Evolutionary conservation across 208 protist species (phyloP), one percentile per base, ranked within the genome.

Genomic region (Acanthamoeba healyi): DNA sequence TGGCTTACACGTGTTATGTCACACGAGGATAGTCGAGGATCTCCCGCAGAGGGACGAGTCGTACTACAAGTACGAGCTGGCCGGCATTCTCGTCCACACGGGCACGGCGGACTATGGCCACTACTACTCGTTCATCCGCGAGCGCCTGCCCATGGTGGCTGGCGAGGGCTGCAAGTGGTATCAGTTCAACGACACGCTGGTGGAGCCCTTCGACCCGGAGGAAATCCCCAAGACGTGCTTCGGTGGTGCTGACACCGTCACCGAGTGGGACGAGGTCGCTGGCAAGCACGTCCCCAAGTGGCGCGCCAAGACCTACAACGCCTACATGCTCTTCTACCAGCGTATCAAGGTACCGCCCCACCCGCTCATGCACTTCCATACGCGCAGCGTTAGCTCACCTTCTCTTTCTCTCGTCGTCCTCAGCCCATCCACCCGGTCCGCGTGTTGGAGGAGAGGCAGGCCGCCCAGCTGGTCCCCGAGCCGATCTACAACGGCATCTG

Each of bases 111-210:
- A 98, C 32, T 84, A 65, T 29, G 97, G 97, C 22, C 97, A 98
- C 67, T 98, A 98, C 93, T 97, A 97, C 29, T 96, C 97, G 24
- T 96, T 97, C 54, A 97, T 97, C 10, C 87, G 95, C n/a, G 38
- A 92, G 29, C 79, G 65, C 42, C 22, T 81, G 36, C 70, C 74
- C 29, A 46, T 34, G n/a, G 40, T 10, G 46, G 95, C 67, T 22
- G 32, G 19, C 29, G 36, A 22, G 6, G 87, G 24, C 63, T 86
- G 34, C 58, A 56, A 58, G 54, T 96, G 95, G 95, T 96, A 95
- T 34, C 94, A 97, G 82, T 96, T 96, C n/a, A 96, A 96, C 51
- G 96, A 97, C 81, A 94, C 94, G 14, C 51, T 51, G 9, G 93
- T 96, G 6, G 44, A 61, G 42, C 84, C 94, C 6, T 96, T 96